phyloP scores from a whole-genome alignment of 1,139 yeast genomes.

The Blastobotrys elegans region DNA sequence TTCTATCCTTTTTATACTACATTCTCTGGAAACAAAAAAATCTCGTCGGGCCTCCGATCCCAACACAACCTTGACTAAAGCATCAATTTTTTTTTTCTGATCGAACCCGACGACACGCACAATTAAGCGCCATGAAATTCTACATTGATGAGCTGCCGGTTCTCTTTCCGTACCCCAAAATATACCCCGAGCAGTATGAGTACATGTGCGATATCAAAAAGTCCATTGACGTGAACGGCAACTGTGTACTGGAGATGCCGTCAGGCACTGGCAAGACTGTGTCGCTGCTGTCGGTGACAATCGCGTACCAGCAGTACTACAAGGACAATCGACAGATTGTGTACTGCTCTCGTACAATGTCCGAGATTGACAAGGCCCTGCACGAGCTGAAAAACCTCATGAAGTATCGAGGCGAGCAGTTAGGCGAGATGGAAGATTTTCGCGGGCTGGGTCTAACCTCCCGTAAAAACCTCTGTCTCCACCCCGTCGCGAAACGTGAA shows the following conservation, averaged over 20 bases:
- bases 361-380: constrained; percentile 95
- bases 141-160: constrained; percentile 93
- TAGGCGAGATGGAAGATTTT: constrained; percentile 77
- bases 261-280: constrained; percentile 99
- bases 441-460: constrained; percentile 91
- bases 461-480: constrained; percentile 88
- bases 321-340: constrained; percentile 93
- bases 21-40: too few species aligned
- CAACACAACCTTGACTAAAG: background rate
- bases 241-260: constrained; percentile 97
- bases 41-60: too few species aligned
- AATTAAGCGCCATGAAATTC: constrained; percentile 38
- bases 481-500: constrained; percentile 83
- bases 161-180: constrained; percentile 92
- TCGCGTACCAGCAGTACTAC: constrained; percentile 92
- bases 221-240: constrained; percentile 95
- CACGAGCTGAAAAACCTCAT: constrained; percentile 87
- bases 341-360: constrained; percentile 98
- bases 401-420: constrained; percentile 76
- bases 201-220: constrained; percentile 95
- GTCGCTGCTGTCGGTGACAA: constrained; percentile 80
- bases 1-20: too few species aligned
- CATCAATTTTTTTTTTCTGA: too few species aligned
- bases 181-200: constrained; percentile 96
- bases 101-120: too few species aligned